Base-by-base conservation (phyloP, 768 basidiomycete genomes). In the Candolleomyces aberdarensis region DNA sequence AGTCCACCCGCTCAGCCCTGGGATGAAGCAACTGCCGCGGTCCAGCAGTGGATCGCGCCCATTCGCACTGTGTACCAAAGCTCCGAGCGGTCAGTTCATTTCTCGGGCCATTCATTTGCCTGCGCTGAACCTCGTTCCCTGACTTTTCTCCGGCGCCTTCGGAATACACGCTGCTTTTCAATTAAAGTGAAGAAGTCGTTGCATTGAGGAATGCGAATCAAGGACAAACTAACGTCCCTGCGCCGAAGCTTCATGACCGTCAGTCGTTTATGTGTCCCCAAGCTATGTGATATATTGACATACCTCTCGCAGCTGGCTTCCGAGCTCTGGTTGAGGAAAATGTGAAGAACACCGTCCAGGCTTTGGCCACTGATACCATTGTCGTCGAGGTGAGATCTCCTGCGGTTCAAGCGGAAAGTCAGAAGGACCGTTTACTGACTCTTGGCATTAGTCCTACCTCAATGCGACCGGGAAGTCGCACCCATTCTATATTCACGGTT, bases 401-500 rank as follows among this genome's bases (percentile, higher is more conserved):
- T 6, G 56, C 63, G 20, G 65, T 14, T 46, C 13, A 6, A 14
- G 44, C 14, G 15, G 5, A 5, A 17, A 17, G 3, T 46, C 44
- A 8, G 17, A 46, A 3, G 41, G 41, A 20, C n/a, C 29, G 5
- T 50, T 50, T 19, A 31, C 52, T n/a, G 48, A 43, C 13, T 20
- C 59, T 22, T 56, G 29, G 63, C 65, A 48, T 36, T 1, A 36
- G 68, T 44, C 13, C 65, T 60, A 41, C 56, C 69, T 1, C 26
- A 56, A 43, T 29, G 58, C 14, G 9, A 46, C 44, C 15, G 44
- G 57, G 63, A 22, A 66, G 70, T 15, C 52, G 6, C 31, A 54
- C 8, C 31, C 26, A 17, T 67, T 77, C 5, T 76, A 69, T 61
- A 68, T 87, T 8, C 84, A 87, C 48, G 85, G 85, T 5, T 86